Evolutionary conservation across 2,329 filamentous ascomycete species (phyloP), one percentile per base, ranked within the genome.

Genomic region (Orbilia quercus): DNA sequence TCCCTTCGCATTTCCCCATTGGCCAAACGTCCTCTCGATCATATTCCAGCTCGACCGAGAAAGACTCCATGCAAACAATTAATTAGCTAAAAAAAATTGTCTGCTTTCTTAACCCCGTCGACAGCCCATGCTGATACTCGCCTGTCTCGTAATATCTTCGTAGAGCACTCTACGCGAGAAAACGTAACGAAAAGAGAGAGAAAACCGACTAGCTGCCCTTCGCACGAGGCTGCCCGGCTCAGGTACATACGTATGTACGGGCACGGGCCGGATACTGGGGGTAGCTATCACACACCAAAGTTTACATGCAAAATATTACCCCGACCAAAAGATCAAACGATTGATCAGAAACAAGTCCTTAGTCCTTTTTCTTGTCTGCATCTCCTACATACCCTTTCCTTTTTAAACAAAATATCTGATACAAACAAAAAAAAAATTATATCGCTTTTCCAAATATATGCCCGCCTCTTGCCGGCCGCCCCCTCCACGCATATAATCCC

Each of bases 401-500:
- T n/a, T n/a, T n/a, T n/a, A n/a, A n/a, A n/a, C n/a, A n/a, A n/a
- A n/a, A n/a, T n/a, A n/a, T n/a, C n/a, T n/a, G n/a, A n/a, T n/a
- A n/a, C n/a, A n/a, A n/a, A n/a, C n/a, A n/a, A n/a, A n/a, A n/a
- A n/a, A n/a, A n/a, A n/a, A n/a, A n/a, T n/a, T n/a, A n/a, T n/a
- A n/a, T n/a, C n/a, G 57, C 44, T 44, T 65, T 65, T 50, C 28
- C 55, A 73, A 53, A 65, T 42, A 73, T 66, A 50, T 66, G 23
- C 54, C 60, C 69, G 60, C 57, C 36, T 36, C 28, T 47, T 50
- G 55, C 67, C 59, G 67, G 53, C 20, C 25, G 16, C 11, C 45
- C 11, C 45, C 22, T 51, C 40, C 23, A 36, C 34, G 7, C 25
- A 40, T 45, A 31, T 22, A 12, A 5, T n/a, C n/a, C n/a, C 53